These are phyloP conservation scores for Lactarius deliciosus DNA, from an alignment of 768 basidiomycete species.

Conservation along the genomic window DNA sequence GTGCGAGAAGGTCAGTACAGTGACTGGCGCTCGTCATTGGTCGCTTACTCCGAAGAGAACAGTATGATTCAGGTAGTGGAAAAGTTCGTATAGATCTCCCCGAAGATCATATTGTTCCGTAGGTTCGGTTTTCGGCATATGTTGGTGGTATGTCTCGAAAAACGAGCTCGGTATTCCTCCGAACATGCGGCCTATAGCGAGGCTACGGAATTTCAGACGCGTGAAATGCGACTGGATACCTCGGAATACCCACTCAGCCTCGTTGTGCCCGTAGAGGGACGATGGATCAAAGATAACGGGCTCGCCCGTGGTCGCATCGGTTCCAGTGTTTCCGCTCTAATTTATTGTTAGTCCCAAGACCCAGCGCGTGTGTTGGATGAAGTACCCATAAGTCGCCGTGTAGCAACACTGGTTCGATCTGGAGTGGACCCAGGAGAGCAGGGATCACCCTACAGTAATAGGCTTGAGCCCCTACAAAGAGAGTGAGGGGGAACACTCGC, in stretches of 20 bases:
- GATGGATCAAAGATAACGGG: conserved; percentile 79
- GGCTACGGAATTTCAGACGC: conserved; percentile 40
- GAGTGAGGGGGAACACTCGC: conserved; percentile 33
- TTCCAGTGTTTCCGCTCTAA: conserved; percentile 74
- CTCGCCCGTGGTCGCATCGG: conserved; percentile 49
- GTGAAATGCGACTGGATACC: not conserved
- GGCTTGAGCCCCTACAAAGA: not conserved
- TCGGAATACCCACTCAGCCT: conserved; percentile 62
- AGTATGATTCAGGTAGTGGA: conserved; percentile 82
- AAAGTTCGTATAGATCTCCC: conserved; percentile 70
- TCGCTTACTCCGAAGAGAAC: conserved; percentile 69
- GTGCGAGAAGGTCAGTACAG: conserved; percentile 1
- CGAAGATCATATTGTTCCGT: conserved; percentile 62
- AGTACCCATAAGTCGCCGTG: conserved; percentile 83
- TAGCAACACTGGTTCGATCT: conserved; percentile 63
- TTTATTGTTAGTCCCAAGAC: conserved; percentile 2
- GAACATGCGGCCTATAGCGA: conserved; percentile 78
- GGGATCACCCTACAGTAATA: conserved; percentile 63
- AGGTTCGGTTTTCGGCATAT: conserved; percentile 64
- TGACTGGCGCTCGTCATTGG: not conserved
- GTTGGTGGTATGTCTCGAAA: conserved; percentile 61
- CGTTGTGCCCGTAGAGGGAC: conserved; percentile 77
- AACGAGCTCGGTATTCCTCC: conserved; percentile 69
- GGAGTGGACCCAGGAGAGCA: conserved; percentile 56
- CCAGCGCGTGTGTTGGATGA: conserved; percentile 12